These are phyloP conservation scores for Cruciata laevipes DNA, from an alignment of 257 asterid genomes.

Conservation along the genomic window DNA sequence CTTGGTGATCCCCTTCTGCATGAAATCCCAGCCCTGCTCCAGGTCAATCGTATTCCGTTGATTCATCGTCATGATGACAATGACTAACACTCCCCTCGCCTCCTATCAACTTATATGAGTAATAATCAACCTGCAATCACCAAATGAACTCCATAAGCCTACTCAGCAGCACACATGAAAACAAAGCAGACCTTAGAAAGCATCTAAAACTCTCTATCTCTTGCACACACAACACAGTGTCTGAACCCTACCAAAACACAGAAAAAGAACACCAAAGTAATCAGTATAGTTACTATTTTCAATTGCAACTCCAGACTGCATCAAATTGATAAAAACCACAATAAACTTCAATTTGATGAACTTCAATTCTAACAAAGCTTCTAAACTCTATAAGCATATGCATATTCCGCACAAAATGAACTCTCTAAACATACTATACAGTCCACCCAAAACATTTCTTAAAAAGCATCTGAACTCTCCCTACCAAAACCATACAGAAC, in stretches of 20 bases:
- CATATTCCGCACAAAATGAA: too few species aligned
- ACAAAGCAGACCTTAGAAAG: background rate
- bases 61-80: constrained; percentile 50
- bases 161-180: background rate
- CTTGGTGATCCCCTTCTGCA: constrained; percentile 85
- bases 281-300: background rate
- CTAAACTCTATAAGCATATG: background rate
- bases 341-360: too few species aligned
- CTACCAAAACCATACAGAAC: too few species aligned
- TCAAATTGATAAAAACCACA: too few species aligned
- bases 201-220: background rate
- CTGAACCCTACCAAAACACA: too few species aligned
- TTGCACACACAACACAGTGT: too few species aligned
- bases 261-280: background rate
- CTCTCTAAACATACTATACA: too few species aligned
- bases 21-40: constrained; percentile 91
- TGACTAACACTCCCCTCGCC: constrained; percentile 17
- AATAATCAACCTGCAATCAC: constrained; percentile 17
- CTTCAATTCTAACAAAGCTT: background rate
- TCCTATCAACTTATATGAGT: constrained; percentile 11
- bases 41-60: constrained; percentile 67
- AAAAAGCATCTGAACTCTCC: too few species aligned
- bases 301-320: too few species aligned
- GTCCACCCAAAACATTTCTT: too few species aligned
- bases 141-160: background rate